Conservation (phyloP, 2,329 filamentous ascomycete genomes). For the Monosporascus cannonballus region DNA sequence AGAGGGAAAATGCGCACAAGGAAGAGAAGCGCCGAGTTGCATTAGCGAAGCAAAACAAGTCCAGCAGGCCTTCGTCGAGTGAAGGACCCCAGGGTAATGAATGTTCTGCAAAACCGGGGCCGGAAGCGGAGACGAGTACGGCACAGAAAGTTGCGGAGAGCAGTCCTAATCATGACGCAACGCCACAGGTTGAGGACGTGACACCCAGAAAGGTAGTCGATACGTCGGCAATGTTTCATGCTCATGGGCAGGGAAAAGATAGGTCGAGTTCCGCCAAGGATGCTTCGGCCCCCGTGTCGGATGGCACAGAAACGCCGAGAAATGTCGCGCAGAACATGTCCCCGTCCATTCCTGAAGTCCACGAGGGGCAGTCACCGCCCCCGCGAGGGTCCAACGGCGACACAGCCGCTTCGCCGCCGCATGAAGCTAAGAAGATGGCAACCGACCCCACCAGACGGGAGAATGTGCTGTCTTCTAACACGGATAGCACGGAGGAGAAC, state of each 20-base stretch:
- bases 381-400: background rate
- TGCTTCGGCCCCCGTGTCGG: background rate
- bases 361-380: background rate
- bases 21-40: slow-evolving; percentile 24
- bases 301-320: background rate
- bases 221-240: background rate
- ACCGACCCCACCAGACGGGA: background rate
- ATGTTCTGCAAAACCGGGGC: background rate
- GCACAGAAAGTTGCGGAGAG: background rate
- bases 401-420: background rate
- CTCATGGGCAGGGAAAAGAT: background rate
- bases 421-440: background rate
- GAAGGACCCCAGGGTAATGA: background rate
- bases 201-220: background rate
- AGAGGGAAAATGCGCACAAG: slow-evolving; percentile 31
- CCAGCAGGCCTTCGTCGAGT: background rate
- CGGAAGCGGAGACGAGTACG: background rate
- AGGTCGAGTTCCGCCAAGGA: background rate
- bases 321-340: background rate
- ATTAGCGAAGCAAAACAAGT: slow-evolving; percentile 7
- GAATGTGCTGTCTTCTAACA: background rate
- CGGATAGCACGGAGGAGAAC: background rate
- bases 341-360: background rate
- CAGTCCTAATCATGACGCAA: background rate
- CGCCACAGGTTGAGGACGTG: no score